Base-by-base conservation (phyloP, 306 rosid genomes). In the Morella rubra region DNA sequence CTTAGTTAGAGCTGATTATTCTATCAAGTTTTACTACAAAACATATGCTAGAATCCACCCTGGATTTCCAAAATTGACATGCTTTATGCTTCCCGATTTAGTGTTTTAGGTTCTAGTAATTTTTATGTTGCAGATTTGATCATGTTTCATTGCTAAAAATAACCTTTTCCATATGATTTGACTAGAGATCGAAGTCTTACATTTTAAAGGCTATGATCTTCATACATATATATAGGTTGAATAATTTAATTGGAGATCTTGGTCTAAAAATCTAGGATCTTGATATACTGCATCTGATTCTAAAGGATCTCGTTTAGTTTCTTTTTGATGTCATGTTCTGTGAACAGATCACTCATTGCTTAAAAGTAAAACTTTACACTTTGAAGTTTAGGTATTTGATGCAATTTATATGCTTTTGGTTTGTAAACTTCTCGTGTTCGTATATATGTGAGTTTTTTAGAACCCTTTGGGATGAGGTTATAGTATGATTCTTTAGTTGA, bases 401-500 rank as follows among this genome's bases (percentile, higher is more conserved):
- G 67, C 20, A 40, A 52, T 44, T 14, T 19, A 22, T 20, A n/a
- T 32, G 55, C 49, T 32, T 83, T 71, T 69, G 56, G 72, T 76
- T 47, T 44, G 20, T 52, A 69, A 65, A 54, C 14, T 70, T 71
- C 44, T 62, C 19, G 16, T 56, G 37, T 10, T 41, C 44, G 61
- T 73, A 56, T 51, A 71, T 75, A 58, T 49, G 51, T 12, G 47
- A 11, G 12, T 19, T 5, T 20, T 46, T 9, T 22, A 1, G 10
- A 18, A 19, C 40, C 20, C 47, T 69, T 12, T 46, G 54, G 71
- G 44, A 69, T 49, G 42, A 22, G 53, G 56, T 45, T 56, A 10
- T 71, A 44, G 58, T 32, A 8, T 69, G 55, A 66, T 44, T 79
- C 46, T 79, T 22, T 44, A 14, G 75, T 49, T 74, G 80, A 69